These are phyloP conservation scores for Leishmania arabica DNA, from an alignment of 208 protist species.

Conservation along the genomic window DNA sequence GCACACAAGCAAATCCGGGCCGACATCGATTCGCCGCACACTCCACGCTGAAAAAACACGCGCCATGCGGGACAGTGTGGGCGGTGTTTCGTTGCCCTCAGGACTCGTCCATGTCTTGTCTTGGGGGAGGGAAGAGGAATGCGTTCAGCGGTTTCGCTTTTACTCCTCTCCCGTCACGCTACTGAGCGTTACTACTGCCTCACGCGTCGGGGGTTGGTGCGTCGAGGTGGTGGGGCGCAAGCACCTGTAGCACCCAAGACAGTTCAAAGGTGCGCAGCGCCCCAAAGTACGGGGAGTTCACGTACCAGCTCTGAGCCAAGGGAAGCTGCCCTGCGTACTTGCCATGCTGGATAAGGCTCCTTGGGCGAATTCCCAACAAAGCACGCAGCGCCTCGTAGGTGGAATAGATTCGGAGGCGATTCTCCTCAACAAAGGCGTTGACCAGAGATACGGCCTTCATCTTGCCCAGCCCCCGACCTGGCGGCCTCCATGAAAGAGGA, in stretches of 20 bases:
- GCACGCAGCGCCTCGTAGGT: conserved; percentile 72
- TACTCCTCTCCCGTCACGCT: neutral
- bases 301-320: conserved; percentile 82
- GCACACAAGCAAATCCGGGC: neutral
- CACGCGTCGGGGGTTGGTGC: neutral
- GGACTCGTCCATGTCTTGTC: neutral
- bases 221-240: conserved; percentile 50
- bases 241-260: conserved; percentile 71
- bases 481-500: conserved; percentile 44
- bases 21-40: neutral
- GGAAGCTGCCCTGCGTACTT: conserved; percentile 82
- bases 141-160: neutral
- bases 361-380: conserved; percentile 75
- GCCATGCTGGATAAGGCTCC: conserved; percentile 67
- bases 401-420: conserved; percentile 58
- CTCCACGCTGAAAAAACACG: neutral
- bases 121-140: neutral
- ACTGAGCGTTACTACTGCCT: neutral
- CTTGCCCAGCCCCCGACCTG: conserved; percentile 37
- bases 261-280: conserved; percentile 78
- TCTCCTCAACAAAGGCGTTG: conserved; percentile 89
- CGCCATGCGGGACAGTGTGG: neutral
- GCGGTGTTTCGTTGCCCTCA: neutral
- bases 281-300: conserved; percentile 84
- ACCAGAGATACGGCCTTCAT: conserved; percentile 70